Conservation (phyloP, 352 stramenopile genomes). For the Aphanomyces astaci region DNA sequence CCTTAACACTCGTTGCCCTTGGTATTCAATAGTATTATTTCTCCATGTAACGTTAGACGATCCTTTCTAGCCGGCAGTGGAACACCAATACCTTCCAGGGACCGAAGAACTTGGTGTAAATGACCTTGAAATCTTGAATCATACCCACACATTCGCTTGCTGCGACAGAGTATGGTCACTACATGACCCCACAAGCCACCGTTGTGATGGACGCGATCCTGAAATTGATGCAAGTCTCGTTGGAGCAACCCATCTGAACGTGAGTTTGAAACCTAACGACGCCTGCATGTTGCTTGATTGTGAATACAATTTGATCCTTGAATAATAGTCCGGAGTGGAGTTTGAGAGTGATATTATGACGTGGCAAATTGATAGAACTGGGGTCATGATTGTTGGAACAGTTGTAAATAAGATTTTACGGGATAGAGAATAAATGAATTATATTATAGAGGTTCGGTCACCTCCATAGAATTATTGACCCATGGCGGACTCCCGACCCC, state of each 20-base stretch:
- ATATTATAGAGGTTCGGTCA: neutral
- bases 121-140: too few species aligned
- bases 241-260: neutral
- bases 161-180: neutral
- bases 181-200: neutral
- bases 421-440: neutral
- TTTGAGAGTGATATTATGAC: too few species aligned
- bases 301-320: too few species aligned
- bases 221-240: neutral
- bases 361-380: neutral
- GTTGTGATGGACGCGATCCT: neutral
- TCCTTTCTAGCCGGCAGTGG: neutral
- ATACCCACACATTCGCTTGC: too few species aligned
- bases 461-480: constrained; percentile 4
- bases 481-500: neutral
- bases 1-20: too few species aligned
- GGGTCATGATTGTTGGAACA: too few species aligned
- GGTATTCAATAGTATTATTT: too few species aligned
- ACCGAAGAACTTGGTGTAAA: neutral
- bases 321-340: too few species aligned
- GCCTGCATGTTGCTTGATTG: neutral
- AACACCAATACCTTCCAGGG: constrained; percentile 11
- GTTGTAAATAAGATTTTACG: neutral
- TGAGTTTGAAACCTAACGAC: too few species aligned
- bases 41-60: too few species aligned